Evolutionary conservation across 805 yeast species (phyloP), one percentile per base, ranked within the genome.

Genomic region (Wickerhamomyces hampshirensis): DNA sequence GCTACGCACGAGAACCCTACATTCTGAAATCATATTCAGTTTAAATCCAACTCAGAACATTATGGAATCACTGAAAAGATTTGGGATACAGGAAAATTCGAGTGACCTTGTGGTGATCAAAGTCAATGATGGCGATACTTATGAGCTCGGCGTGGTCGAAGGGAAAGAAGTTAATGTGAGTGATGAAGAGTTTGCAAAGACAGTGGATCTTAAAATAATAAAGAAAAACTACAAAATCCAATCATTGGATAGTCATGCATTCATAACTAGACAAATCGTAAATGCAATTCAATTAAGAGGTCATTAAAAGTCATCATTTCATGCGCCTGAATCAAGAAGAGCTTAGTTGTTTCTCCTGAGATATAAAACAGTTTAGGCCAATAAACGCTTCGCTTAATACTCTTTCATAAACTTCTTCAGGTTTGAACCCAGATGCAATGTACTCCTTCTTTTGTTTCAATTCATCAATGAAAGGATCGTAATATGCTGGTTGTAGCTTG

Each of bases 381-480:
- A 80, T 75, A 50, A 89, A 91, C 5, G 98, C 97, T 47, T 84
- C 93, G 39, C 84, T 83, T 35, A 93, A 64, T 5, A 91, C 80
- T 46, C 91, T 74, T 46, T 78, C 77, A 53, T 81, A 85, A 14
- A 84, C 88, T 23, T 63, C 66, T 33, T 76, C 74, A 19, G 84
- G 66, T 41, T 79, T 72, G 71, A 88, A 88, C 2, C 98, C 98
- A 11, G 93, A 80, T 4, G 96, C 98, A 47, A 73, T 69, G 51
- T 72, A 87, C 44, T 80, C 85, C 26, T 74, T 72, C 56, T 79
- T 80, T 5, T 62, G 65, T 44, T 69, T 53, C 56, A 73, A 52
- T 44, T 71, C 68, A 47, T 73, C 62, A 61, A 79, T 65, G 37
- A 74, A 71, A 15, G 91, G 86, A 55, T 84, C 93, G 39, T 67